Evolutionary conservation across 768 basidiomycete genomes (phyloP), one percentile per base, ranked within the genome.

Genomic region (Auricularia sp.): DNA sequence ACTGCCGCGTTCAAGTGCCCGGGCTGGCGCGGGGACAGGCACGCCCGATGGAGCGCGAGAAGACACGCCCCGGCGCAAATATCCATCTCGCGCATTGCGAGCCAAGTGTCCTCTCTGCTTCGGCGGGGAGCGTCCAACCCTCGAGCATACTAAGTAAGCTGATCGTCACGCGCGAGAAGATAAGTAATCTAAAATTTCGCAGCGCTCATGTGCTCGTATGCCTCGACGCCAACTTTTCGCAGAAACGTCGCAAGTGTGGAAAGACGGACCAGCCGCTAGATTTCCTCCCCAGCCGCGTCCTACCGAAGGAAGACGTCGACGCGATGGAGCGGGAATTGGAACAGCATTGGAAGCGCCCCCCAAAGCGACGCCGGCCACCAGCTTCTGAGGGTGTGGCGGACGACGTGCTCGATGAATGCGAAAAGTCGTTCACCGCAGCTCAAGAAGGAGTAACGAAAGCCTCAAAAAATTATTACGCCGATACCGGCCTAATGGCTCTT

Each of bases 351-450:
- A 36, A 51, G 36, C 4, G 14, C 61, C 36, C 23, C 44, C 59
- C 11, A 64, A n/a, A 12, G 70, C 33, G 59, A 5, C 33, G 59
- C 36, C 14, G 23, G 23, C 10, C 10, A 59, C 11, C 14, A n/a
- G n/a, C n/a, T n/a, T 10, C 10, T 21, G 34, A 23, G 10, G 10
- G 10, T 10, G 14, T n/a, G 12, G 63, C 68, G 3, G 65, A 62
- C 4, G 71, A 74, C 34, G 70, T 74, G 6, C 69, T 80, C 2
- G 74, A 79, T 35, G 67, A 70, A 2, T 80, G 79, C 33, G 60
- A 79, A 62, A 71, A 70, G 1, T 72, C 2, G 0, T 73, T 76
- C 65, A 64, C 72, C 12, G 75, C 79, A 2, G 77, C 72, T 0
- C 68, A 76, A 62, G 74, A 72, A 11, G 71, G 72, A 63, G 71